These are phyloP conservation scores for Perkinsus olseni DNA, from an alignment of 169 alveolate genomes.

Conservation along the genomic window DNA sequence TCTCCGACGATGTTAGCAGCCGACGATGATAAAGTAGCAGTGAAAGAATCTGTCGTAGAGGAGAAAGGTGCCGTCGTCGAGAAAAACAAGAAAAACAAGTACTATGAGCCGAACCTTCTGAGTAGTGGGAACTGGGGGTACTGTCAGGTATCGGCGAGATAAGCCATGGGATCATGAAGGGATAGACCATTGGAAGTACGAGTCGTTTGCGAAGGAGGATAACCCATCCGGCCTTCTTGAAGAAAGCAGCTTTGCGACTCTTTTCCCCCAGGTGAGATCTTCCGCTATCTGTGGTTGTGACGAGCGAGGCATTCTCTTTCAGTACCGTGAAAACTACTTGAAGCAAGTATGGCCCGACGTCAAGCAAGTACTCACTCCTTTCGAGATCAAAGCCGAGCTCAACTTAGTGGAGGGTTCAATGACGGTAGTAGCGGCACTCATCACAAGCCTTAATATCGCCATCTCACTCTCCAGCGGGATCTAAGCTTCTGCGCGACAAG, in stretches of 20 bases:
- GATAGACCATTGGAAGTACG: slow-evolving; percentile 95
- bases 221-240: slow-evolving; percentile 85
- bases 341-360: slow-evolving; percentile 93
- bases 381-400: slow-evolving; percentile 84
- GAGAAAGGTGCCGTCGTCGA: not conserved
- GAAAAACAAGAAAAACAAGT: slow-evolving; percentile 4
- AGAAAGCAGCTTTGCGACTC: slow-evolving; percentile 92
- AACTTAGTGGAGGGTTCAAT: slow-evolving; percentile 97
- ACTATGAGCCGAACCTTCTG: too few species aligned
- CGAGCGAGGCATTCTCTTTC: too few species aligned
- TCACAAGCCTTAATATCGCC: too few species aligned
- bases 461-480: too few species aligned
- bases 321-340: slow-evolving; percentile 94
- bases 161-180: slow-evolving; percentile 99
- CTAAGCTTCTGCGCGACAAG: too few species aligned
- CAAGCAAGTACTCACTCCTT: slow-evolving; percentile 40
- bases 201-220: slow-evolving; percentile 72
- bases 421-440: slow-evolving; percentile 57
- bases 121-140: too few species aligned
- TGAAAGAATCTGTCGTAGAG: not conserved
- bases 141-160: slow-evolving; percentile 82
- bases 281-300: too few species aligned
- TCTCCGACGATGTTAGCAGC: too few species aligned
- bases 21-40: too few species aligned
- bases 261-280: slow-evolving; percentile 74